Evolutionary conservation across 75 land plant genomes (phyloP).

Genomic region (Adiantum capillusveneris): DNA sequence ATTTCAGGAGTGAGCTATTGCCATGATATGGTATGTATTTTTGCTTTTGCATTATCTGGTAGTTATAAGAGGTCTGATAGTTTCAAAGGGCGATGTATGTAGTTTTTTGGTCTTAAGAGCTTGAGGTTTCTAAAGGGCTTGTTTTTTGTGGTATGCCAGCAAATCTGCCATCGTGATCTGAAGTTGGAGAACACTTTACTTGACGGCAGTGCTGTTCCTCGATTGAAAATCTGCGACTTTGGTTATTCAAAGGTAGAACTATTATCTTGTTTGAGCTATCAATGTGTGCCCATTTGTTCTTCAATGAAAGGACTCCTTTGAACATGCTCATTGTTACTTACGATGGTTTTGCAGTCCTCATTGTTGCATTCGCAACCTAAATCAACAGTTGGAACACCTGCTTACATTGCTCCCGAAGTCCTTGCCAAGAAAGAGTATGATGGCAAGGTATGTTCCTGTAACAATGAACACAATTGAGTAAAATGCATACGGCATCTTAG

Average conservation of each 20-base stretch:
- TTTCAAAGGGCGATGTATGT: too few relatives aligned
- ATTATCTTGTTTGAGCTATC: too few relatives aligned
- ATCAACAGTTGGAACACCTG: conserved; percentile 92
- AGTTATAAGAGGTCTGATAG: too few relatives aligned
- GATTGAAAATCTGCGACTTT: conserved; percentile 89
- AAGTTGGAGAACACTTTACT: conserved; percentile 86
- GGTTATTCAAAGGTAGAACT: conserved; percentile 81
- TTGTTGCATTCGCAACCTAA: conserved; percentile 84
- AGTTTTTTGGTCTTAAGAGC: too few relatives aligned
- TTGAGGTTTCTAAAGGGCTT: too few relatives aligned
- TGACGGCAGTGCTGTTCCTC: conserved; percentile 87
- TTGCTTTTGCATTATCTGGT: not conserved
- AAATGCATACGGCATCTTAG: too few relatives aligned
- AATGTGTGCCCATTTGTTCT: too few relatives aligned
- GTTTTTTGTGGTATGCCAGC: too few relatives aligned
- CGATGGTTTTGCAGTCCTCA: conserved; percentile 56
- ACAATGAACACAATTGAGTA: too few relatives aligned
- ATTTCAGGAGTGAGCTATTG: conserved; percentile 94
- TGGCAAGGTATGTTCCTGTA: conserved; percentile 56
- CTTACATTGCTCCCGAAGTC: conserved; percentile 93
- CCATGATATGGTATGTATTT: conserved; percentile 58
- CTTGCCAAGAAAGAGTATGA: conserved; percentile 76
- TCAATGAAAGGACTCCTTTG: too few relatives aligned
- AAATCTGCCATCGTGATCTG: conserved; percentile 91
- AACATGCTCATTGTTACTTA: too few relatives aligned